Conservation (phyloP, 1,284 basidiomycete species). For the Marasmius sp. region DNA sequence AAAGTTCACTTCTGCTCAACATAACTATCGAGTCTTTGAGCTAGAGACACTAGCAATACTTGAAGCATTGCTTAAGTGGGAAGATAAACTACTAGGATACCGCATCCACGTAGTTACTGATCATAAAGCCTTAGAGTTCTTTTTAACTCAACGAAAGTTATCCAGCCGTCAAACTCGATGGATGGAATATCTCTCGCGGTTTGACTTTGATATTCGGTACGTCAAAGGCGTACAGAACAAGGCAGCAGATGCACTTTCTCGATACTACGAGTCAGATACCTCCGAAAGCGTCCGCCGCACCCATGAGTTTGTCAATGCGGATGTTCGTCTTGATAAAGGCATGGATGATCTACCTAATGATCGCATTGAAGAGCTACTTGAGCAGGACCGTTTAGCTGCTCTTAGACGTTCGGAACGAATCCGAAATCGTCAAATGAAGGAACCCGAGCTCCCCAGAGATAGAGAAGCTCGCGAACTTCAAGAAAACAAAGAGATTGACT, state of each 20-base stretch:
- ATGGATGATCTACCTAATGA: constrained; percentile 23
- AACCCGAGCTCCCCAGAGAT: not conserved
- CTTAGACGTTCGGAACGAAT: not conserved
- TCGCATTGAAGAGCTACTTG: constrained; percentile 5
- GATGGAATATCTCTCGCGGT: constrained; percentile 32
- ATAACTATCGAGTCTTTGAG: constrained; percentile 35
- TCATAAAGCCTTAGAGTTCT: constrained; percentile 35
- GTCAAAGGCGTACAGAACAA: constrained; percentile 30
- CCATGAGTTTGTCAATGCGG: constrained; percentile 27
- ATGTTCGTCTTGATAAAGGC: constrained; percentile 25
- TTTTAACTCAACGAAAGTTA: constrained; percentile 22
- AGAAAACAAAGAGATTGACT: not conserved
- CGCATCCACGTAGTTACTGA: constrained; percentile 35
- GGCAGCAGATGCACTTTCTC: constrained; percentile 31
- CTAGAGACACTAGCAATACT: constrained; percentile 36
- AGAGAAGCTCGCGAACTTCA: not conserved
- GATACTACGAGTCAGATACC: constrained; percentile 30
- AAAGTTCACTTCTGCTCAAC: constrained; percentile 38
- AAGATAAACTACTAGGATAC: constrained; percentile 33
- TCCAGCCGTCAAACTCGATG: constrained; percentile 27
- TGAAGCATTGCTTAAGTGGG: constrained; percentile 35
- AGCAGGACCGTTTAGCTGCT: not conserved
- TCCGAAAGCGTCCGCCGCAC: constrained; percentile 12
- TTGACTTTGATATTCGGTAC: constrained; percentile 31
- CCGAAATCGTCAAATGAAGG: not conserved